Base-by-base conservation (phyloP, 2,329 filamentous ascomycete genomes). In the Ascochyta fabae region DNA sequence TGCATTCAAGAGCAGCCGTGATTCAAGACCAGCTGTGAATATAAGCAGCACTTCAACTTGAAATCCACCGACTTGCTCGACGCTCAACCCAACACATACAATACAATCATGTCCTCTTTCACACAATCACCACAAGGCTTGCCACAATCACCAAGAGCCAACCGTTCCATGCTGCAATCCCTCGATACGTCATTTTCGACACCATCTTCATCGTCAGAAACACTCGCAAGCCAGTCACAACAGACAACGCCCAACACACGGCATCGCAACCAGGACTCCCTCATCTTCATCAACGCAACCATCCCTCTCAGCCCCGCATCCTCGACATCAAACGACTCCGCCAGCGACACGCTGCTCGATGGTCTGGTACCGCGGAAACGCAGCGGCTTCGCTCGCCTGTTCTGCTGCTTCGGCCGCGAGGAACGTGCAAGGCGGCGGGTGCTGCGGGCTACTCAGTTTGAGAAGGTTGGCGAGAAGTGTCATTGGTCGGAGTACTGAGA, bases 221-320 rank as follows among this genome's bases (percentile, higher is more conserved):
- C 53, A 8, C 31, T 55, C 35, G 31, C 51, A 19, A 34, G 38
- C 31, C 29, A 53, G 6, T 47, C 50, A 29, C 19, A 29, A 15
- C 47, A 27, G 6, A 9, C 23, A 15, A 43, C 34, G 41, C 40
- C 23, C 1, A 15, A 23, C 29, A 46, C 41, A 49, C 46, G 41
- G 41, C 35, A 42, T 16, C 53, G 53, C 46, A 55, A 44, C 35
- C 58, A 39, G 46, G 61, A 67, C 44, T 69, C 68, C 0, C 50
- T 69, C 22, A 73, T 75, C 53, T 75, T 75, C 64, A 64, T 61
- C 53, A 70, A 73, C 38, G 72, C 72, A 1, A 73, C 68, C 2
- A 72, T 75, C 40, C 72, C 72, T 2, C 65, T 74, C 15, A 72
- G 68, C 56, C 72, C 72, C 0, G 39, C 55, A 2, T 61, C 62